Percentiles rank a stretch among this genome's conserved stretches.
Conservation (phyloP, 1,139 yeast genomes). For the Wickerhamomyces sp. region DNA sequence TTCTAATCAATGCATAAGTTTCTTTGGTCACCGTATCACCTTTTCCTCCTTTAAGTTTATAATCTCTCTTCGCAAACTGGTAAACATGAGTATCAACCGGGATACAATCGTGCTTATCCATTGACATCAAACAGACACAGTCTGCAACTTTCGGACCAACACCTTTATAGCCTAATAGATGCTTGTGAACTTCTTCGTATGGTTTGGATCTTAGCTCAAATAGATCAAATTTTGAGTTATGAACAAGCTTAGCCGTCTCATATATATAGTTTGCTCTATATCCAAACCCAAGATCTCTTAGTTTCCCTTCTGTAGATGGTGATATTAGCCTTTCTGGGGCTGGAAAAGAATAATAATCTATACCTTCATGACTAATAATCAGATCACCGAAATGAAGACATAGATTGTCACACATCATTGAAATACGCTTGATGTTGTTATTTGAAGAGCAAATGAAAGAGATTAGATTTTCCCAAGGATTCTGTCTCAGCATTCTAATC, state of each 20-base stretch:
- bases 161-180: slow-evolving; percentile 66
- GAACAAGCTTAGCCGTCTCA: slow-evolving; percentile 60
- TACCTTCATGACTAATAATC: slow-evolving; percentile 51
- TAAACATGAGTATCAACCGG: slow-evolving; percentile 98
- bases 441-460: slow-evolving; percentile 95
- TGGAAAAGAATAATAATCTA: slow-evolving; percentile 72
- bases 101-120: slow-evolving; percentile 82
- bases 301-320: slow-evolving; percentile 34
- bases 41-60: slow-evolving; percentile 47
- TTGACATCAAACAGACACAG: slow-evolving; percentile 84
- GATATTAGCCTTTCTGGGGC: slow-evolving; percentile 44
- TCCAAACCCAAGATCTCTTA: slow-evolving; percentile 67
- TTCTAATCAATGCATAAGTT: slow-evolving; percentile 56
- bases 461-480: slow-evolving; percentile 93
- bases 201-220: slow-evolving; percentile 36
- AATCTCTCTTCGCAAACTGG: slow-evolving; percentile 83
- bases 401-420: slow-evolving; percentile 84
- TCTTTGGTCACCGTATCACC: slow-evolving; percentile 26
- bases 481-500: slow-evolving; percentile 79
- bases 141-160: slow-evolving; percentile 99
- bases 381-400: slow-evolving; percentile 68
- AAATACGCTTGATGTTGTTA: slow-evolving; percentile 88
- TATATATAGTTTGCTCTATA: slow-evolving; percentile 87
- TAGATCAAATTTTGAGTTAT: slow-evolving; percentile 32
- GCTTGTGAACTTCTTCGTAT: slow-evolving; percentile 59